Evolutionary conservation across 2,329 filamentous ascomycete species (phyloP).

Genomic region (Cercospora sp.): DNA sequence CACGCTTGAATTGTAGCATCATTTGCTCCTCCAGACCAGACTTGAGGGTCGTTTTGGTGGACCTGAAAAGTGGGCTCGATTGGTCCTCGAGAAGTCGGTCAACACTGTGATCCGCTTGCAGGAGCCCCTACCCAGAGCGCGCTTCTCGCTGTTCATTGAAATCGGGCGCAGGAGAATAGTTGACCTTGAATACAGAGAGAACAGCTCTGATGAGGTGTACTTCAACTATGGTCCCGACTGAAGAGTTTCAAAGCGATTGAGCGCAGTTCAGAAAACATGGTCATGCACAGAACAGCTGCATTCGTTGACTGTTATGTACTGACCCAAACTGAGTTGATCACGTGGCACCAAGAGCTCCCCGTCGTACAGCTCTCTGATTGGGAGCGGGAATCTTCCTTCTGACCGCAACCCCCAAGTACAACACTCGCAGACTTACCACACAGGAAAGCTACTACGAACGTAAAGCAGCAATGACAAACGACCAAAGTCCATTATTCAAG

Average conservation of each 20-base stretch:
- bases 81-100: background rate
- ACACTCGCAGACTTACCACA: conserved; percentile 42
- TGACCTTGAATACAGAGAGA: background rate
- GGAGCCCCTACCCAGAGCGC: background rate
- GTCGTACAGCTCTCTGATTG: background rate
- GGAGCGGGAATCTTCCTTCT: background rate
- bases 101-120: background rate
- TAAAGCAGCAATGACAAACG: conserved; percentile 7
- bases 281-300: background rate
- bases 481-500: conserved; percentile 19
- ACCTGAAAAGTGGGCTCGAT: background rate
- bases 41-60: background rate
- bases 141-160: background rate
- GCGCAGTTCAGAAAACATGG: background rate
- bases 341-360: background rate
- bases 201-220: background rate
- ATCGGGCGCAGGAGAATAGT: background rate
- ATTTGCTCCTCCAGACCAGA: background rate
- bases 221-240: background rate
- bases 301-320: background rate
- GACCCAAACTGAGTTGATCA: background rate
- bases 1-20: conserved; percentile 45
- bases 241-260: background rate
- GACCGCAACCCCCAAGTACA: background rate
- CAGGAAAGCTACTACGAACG: conserved; percentile 27